Conservation (phyloP, 257 asterid genomes). For the Coffea canephora region DNA sequence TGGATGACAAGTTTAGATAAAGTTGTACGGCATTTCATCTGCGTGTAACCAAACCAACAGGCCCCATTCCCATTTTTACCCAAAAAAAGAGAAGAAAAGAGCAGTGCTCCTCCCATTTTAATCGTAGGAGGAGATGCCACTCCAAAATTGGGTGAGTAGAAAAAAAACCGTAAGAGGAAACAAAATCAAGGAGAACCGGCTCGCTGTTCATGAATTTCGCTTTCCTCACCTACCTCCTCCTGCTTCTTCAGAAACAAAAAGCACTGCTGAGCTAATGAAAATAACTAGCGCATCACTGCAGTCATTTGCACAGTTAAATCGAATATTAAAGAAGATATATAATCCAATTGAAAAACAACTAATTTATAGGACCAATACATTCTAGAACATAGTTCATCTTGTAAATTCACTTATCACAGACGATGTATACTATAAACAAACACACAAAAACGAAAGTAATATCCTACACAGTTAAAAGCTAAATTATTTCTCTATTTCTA, state of each 20-base stretch:
- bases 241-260: neutral
- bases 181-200: neutral
- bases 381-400: constrained; percentile 23
- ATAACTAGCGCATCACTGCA: neutral
- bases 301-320: neutral
- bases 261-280: neutral
- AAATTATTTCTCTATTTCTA: constrained; percentile 32
- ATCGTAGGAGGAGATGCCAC: neutral
- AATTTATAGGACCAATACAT: neutral
- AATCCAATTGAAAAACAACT: constrained; percentile 5
- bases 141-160: neutral
- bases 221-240: neutral
- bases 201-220: neutral
- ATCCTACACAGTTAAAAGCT: constrained; percentile 29
- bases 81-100: too few relatives aligned
- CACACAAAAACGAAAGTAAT: constrained; percentile 20
- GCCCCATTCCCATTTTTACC: too few relatives aligned
- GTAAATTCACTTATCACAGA: constrained; percentile 21
- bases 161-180: neutral
- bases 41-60: too few relatives aligned
- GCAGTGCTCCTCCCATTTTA: too few relatives aligned
- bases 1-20: too few relatives aligned
- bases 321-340: neutral
- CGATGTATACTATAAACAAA: constrained; percentile 37
- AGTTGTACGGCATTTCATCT: neutral